Conservation (phyloP, 2,329 filamentous ascomycete species). For the Alternaria tenuissima region DNA sequence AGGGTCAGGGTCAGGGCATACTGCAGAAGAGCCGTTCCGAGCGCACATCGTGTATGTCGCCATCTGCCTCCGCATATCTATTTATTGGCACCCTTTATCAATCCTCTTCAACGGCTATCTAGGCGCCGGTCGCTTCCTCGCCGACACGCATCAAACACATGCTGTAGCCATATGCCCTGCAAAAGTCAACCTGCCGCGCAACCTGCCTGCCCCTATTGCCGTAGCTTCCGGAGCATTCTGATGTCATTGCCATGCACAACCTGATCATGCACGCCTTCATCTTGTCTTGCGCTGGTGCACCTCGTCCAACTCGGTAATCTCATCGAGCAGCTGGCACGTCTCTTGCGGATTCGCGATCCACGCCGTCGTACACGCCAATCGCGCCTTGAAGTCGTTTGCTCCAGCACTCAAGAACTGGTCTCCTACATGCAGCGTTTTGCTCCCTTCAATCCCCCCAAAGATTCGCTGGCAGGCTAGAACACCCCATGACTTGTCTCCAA, state of each 20-base stretch:
- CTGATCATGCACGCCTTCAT: conserved; percentile 13
- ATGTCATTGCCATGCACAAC: conserved; percentile 7
- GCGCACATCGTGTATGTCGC: conserved; percentile 7
- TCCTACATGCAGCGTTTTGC: conserved; percentile 89
- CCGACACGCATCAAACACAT: neutral
- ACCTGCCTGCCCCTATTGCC: neutral
- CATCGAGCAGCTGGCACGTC: conserved; percentile 88
- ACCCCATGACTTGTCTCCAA: conserved; percentile 97
- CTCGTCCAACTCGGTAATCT: conserved; percentile 65
- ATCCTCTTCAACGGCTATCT: conserved; percentile 4
- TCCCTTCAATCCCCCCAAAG: conserved; percentile 78
- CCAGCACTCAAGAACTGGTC: conserved; percentile 90
- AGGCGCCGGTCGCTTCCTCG: neutral
- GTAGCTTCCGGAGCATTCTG: neutral
- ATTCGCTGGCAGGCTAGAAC: conserved; percentile 91
- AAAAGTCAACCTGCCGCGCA: neutral
- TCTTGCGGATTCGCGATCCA: conserved; percentile 96
- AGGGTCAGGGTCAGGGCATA: conserved; percentile 22
- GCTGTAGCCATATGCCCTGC: neutral
- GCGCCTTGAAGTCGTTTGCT: conserved; percentile 96
- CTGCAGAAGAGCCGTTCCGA: conserved; percentile 10
- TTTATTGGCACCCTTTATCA: neutral
- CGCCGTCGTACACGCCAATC: conserved; percentile 89
- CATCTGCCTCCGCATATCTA: conserved; percentile 3
- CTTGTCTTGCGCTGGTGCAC: conserved; percentile 50